Evolutionary conservation across 176 grass and related monocot genomes (phyloP).

Genomic region (Oryza meyeriana): DNA sequence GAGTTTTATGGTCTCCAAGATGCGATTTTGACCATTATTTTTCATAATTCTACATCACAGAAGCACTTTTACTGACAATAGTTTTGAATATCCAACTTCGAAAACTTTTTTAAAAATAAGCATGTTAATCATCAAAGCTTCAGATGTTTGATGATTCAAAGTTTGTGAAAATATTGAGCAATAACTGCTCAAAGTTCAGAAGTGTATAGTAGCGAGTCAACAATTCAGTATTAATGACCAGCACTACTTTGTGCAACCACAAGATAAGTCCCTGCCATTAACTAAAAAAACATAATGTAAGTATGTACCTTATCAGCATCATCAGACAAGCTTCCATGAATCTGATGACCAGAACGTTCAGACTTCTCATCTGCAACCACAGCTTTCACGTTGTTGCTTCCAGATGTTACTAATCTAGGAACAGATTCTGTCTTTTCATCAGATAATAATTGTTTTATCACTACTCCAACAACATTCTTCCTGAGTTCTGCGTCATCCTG

Average conservation of each 20-base stretch:
- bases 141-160: no score
- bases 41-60: not conserved
- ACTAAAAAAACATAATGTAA: not conserved
- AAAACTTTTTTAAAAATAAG: no score
- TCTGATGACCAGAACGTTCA: conserved; percentile 14
- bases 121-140: no score
- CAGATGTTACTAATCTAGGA: conserved; percentile 6
- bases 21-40: not conserved
- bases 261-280: not conserved
- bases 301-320: conserved; percentile 23
- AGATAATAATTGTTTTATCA: conserved; percentile 5
- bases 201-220: not conserved
- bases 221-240: not conserved
- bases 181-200: not conserved
- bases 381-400: not conserved
- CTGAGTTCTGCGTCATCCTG: conserved; percentile 21
- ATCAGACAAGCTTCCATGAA: not conserved
- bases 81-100: not conserved
- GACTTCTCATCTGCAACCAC: not conserved
- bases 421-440: conserved; percentile 24
- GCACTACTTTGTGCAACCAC: not conserved
- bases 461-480: conserved; percentile 26
- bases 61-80: not conserved
- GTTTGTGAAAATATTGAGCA: not conserved
- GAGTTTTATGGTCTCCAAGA: not conserved